Base-by-base conservation (phyloP, 1,284 basidiomycete species). In the Ustilago loliicola region DNA sequence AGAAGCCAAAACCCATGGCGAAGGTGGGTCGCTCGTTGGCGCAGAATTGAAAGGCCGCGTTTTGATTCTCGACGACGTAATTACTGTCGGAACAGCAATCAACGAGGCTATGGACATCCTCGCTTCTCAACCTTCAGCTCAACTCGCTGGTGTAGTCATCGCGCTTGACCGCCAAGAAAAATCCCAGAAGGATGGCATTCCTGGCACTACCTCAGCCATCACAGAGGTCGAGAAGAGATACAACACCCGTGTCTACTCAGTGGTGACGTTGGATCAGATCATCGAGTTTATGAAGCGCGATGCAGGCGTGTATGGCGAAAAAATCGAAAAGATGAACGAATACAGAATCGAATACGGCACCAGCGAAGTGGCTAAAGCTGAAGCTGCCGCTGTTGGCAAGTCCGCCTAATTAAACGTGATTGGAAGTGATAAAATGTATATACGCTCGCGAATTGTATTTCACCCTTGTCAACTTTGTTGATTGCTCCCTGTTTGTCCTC, bases 1-100 rank as follows among this genome's bases (percentile, higher is more conserved):
- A 88, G 97, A 99, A 87, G 92, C 90, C 52, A 99, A 99, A 88
- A 92, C 93, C 72, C 96, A 99, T 84, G 96, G 96, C 8, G 96
- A 99, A 87, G 96, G 97, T n/a, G 97, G 96, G 0, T 89, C 90
- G 50, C 91, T 98, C 82, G 95, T 99, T 70, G 97, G 96, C 25
- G 92, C 93, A 1, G 89, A 92, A 1, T 89, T 98, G 25, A 89
- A 90, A 61, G 94, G 93, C 23, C 89, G 89, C 38, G 93, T 98
- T 2, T 59, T 86, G 13, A 90, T 98, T 54, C 89, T 98, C 45
- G 96, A 99, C 89, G 96, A 99, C 81, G 97, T 99, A 56, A 95
- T 98, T 89, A 98, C 97, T 0, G 92, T 94, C 13, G 96, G 96
- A 13, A 86, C 85, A 4, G 85, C 85, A 3, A 85, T 86, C 71